phyloP scores from a whole-genome alignment of 768 basidiomycete genomes.

The Mycena polygramma region DNA sequence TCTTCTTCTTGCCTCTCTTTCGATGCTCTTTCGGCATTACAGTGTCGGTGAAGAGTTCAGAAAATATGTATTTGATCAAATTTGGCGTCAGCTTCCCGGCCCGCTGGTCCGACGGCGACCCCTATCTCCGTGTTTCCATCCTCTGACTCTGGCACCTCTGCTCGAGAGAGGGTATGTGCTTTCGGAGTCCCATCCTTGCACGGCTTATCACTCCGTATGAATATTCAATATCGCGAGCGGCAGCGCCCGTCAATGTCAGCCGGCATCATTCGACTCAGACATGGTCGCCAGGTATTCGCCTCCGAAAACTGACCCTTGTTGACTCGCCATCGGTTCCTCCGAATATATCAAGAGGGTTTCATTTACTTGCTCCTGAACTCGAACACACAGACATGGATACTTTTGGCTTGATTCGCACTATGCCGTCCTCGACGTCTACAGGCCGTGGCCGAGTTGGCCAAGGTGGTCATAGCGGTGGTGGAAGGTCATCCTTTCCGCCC shows the following conservation, averaged over 20 bases:
- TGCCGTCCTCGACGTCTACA: conserved; percentile 2
- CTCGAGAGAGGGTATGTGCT: too few species aligned
- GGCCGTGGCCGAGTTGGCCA: neutral
- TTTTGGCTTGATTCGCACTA: conserved; percentile 22
- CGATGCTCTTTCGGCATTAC: conserved; percentile 81
- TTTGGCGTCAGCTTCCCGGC: neutral
- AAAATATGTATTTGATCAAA: neutral
- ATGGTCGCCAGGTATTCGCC: too few species aligned
- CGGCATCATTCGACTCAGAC: too few species aligned
- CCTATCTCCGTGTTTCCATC: too few species aligned
- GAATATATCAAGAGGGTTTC: too few species aligned
- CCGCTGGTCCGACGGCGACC: neutral
- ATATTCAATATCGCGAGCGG: too few species aligned
- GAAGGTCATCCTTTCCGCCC: neutral
- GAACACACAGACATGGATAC: neutral
- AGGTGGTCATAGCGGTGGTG: neutral
- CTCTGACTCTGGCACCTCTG: too few species aligned
- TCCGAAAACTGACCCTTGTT: too few species aligned
- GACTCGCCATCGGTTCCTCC: too few species aligned
- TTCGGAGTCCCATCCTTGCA: too few species aligned
- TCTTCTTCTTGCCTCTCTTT: conserved; percentile 81
- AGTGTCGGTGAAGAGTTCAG: neutral
- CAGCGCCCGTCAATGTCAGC: too few species aligned
- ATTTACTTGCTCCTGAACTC: neutral
- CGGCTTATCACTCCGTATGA: too few species aligned